Base-by-base conservation (phyloP, 73 alveolate genomes). In the Paraurostyla sp. region DNA sequence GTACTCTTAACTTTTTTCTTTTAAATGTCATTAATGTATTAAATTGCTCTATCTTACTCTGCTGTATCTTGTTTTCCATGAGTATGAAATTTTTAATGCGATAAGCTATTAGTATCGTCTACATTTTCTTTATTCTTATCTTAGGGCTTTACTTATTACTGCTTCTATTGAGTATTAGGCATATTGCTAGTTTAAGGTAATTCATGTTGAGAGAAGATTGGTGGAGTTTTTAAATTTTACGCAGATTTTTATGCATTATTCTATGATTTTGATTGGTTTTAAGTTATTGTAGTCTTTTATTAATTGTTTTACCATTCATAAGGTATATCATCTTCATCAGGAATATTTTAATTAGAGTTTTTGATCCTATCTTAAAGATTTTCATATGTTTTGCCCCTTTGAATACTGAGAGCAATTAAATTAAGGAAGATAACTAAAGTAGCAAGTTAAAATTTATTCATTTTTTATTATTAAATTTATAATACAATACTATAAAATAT, bases 361-460 rank as follows among this genome's bases (percentile, higher is more conserved):
- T 65, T 15, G 3, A 38, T 65, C 58, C 35, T 33, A 9, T 65
- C 41, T 16, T 56, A 56, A 38, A 65, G 40, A 65, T 65, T 58
- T 40, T 65, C 82, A 38, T 65, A 65, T 33, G 82, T 65, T 35
- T 65, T 65, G 3, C 82, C 82, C 38, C 41, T 65, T 40, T 32
- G 18, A 2, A 15, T 2, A 1, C 40, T 0, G 7, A 36, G 20
- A 38, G 35, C 16, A 65, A 65, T 38, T 1, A 65, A 2, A 40
- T 35, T 65, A 13, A 35, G 7, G 38, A 65, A n/a, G n/a, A n/a
- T n/a, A n/a, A n/a, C n/a, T n/a, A n/a, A 30, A 65, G 56, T 38
- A 65, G 23, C 41, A 65, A 65, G 82, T 65, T 65, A 65, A 65
- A 65, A 11, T 65, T 35, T 38, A 38, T 52, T 52, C 69, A 52